phyloP scores from a whole-genome alignment of 768 basidiomycete genomes.

The Baorangia bicolor region DNA sequence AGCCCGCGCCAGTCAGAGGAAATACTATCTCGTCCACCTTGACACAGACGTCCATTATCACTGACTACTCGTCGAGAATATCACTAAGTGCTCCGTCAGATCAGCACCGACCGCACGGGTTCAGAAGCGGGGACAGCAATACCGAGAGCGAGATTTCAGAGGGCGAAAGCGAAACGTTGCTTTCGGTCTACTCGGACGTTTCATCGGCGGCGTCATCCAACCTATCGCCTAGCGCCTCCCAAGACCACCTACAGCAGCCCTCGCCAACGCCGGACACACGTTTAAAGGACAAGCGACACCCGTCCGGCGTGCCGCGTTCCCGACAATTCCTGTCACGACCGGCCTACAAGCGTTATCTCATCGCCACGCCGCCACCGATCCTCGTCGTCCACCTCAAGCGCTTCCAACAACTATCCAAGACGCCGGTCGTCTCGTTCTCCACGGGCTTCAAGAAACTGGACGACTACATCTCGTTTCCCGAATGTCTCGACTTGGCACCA shows the following conservation, averaged over 20 bases:
- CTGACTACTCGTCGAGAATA: slow-evolving; percentile 23
- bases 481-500: slow-evolving; percentile 78
- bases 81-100: slow-evolving; percentile 33
- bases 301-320: slow-evolving; percentile 35
- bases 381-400: slow-evolving; percentile 92
- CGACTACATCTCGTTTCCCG: slow-evolving; percentile 89
- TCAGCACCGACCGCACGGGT: slow-evolving; percentile 16
- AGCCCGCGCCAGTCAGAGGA: slow-evolving; percentile 14
- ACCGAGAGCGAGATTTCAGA: slow-evolving; percentile 35
- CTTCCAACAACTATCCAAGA: slow-evolving; percentile 82
- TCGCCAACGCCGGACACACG: slow-evolving; percentile 24
- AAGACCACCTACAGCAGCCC: slow-evolving; percentile 23
- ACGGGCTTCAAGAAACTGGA: slow-evolving; percentile 87
- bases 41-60: slow-evolving; percentile 8
- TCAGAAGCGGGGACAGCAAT: slow-evolving; percentile 25
- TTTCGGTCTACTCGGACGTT: slow-evolving; percentile 33
- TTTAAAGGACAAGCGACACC: slow-evolving; percentile 34
- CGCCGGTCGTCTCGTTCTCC: slow-evolving; percentile 59
- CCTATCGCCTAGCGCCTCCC: slow-evolving; percentile 32
- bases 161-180: slow-evolving; percentile 34
- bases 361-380: slow-evolving; percentile 80
- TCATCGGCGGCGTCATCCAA: slow-evolving; percentile 34
- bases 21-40: slow-evolving; percentile 4
- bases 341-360: slow-evolving; percentile 94
- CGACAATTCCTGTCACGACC: slow-evolving; percentile 74